Conservation (phyloP, 768 basidiomycete species). For the Xerocomellus amylosporus region DNA sequence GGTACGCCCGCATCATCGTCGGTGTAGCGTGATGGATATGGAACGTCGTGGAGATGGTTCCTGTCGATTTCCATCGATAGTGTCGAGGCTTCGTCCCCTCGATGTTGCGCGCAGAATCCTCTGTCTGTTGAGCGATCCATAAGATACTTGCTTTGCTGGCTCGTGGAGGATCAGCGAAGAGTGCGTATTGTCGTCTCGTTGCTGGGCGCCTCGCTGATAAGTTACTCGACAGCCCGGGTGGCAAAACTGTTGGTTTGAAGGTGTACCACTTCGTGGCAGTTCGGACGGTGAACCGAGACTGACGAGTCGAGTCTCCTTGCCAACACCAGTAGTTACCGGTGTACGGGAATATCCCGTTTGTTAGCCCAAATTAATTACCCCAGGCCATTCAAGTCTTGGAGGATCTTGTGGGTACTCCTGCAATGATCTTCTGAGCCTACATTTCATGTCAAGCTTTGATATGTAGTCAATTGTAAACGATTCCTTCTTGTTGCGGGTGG, state of each 20-base stretch:
- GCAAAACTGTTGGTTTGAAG: constrained; percentile 8
- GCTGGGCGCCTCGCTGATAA: neutral
- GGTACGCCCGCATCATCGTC: too few relatives aligned
- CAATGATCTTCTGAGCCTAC: constrained; percentile 28
- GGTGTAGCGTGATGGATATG: constrained; percentile 11
- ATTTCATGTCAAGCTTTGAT: constrained; percentile 34
- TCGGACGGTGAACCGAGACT: constrained; percentile 2
- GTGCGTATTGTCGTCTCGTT: neutral
- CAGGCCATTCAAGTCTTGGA: constrained; percentile 34
- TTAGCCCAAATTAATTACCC: constrained; percentile 37
- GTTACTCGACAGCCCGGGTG: constrained; percentile 8
- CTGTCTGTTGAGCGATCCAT: constrained; percentile 16
- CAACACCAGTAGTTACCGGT: constrained; percentile 19
- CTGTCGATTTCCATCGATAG: constrained; percentile 11
- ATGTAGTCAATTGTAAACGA: constrained; percentile 23
- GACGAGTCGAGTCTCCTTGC: constrained; percentile 4
- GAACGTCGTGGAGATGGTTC: constrained; percentile 15
- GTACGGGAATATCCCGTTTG: constrained; percentile 26
- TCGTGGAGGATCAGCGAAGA: constrained; percentile 21
- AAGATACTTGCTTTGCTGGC: constrained; percentile 19
- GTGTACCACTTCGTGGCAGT: neutral
- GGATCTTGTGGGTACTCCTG: constrained; percentile 4
- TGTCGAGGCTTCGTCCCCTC: constrained; percentile 1
- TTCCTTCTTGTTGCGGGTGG: neutral
- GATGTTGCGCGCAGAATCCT: constrained; percentile 5